A percentile compares a stretch with the other conserved stretches of the same genome.
These are phyloP conservation scores for Tylopilus cervinicoccineus DNA, from an alignment of 768 basidiomycete species.

Conservation along the genomic window DNA sequence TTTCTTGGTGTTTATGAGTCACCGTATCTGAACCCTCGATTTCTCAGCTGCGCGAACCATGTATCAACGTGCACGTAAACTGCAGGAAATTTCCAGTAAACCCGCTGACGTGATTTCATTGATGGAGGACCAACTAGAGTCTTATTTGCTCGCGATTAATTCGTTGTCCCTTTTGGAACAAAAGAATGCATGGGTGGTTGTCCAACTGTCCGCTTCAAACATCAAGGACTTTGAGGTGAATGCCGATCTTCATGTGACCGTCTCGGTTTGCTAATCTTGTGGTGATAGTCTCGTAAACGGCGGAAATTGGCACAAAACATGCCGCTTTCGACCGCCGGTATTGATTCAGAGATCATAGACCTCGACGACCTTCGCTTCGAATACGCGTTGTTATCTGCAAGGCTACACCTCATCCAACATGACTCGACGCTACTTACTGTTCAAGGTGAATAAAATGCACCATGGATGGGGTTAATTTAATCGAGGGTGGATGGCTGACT, in stretches of 20 bases:
- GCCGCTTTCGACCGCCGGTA: conserved; percentile 66
- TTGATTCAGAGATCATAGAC: conserved; percentile 72
- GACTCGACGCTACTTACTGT: conserved; percentile 60
- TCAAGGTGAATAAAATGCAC: conserved; percentile 49
- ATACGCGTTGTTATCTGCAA: conserved; percentile 70
- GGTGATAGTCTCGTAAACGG: conserved; percentile 59
- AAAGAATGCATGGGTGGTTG: conserved; percentile 78
- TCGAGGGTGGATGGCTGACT: conserved; percentile 13
- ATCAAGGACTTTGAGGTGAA: conserved; percentile 44
- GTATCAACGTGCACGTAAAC: conserved; percentile 86
- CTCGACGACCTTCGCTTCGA: conserved; percentile 78
- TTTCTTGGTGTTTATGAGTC: conserved; percentile 7
- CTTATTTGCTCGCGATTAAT: conserved; percentile 85
- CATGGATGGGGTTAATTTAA: conserved; percentile 8
- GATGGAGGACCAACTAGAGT: conserved; percentile 71
- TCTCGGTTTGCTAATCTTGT: conserved; percentile 16
- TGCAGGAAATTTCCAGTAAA: conserved; percentile 45
- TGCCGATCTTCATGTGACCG: conserved; percentile 17
- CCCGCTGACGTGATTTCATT: conserved; percentile 37
- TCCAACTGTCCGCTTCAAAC: conserved; percentile 51
- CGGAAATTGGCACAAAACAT: conserved; percentile 70
- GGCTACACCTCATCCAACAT: conserved; percentile 66
- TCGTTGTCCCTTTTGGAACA: conserved; percentile 78
- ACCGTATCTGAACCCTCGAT: conserved; percentile 24
- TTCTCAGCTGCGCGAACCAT: conserved; percentile 79